phyloP scores from a whole-genome alignment of 139 green algal genomes.

The Coccomyxa sp. region DNA sequence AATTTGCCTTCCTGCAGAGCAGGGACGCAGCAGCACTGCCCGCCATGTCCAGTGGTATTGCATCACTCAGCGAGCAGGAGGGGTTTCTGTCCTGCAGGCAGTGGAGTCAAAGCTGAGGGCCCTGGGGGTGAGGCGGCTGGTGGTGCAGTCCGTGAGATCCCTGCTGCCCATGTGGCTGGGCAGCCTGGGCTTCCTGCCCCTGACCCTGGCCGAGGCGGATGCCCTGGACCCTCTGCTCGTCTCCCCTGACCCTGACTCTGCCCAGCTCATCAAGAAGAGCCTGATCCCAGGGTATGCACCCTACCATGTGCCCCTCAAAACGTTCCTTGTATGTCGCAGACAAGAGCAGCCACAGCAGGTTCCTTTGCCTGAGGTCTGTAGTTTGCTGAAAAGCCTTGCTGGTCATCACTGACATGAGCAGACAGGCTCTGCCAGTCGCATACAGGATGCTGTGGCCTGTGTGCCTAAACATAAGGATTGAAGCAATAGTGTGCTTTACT shows the following conservation, averaged over 20 bases:
- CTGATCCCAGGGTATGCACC: constrained; percentile 15
- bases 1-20: not conserved
- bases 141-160: constrained; percentile 47
- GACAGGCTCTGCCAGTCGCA: too few species aligned
- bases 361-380: too few species aligned
- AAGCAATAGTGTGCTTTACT: too few species aligned
- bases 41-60: not conserved
- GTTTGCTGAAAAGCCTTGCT: too few species aligned
- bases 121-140: constrained; percentile 44
- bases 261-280: constrained; percentile 17
- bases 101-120: constrained; percentile 39
- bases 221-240: constrained; percentile 18
- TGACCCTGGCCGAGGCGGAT: constrained; percentile 28
- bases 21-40: not conserved
- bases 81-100: constrained; percentile 18
- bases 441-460: too few species aligned
- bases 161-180: constrained; percentile 58
- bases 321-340: too few species aligned
- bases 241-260: constrained; percentile 7
- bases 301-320: too few species aligned
- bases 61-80: not conserved
- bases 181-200: constrained; percentile 49
- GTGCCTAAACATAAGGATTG: too few species aligned
- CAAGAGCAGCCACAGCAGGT: too few species aligned
- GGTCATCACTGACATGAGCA: too few species aligned